Base-by-base conservation (phyloP, 164 flowering plant species). In the Dillenia turbinata region DNA sequence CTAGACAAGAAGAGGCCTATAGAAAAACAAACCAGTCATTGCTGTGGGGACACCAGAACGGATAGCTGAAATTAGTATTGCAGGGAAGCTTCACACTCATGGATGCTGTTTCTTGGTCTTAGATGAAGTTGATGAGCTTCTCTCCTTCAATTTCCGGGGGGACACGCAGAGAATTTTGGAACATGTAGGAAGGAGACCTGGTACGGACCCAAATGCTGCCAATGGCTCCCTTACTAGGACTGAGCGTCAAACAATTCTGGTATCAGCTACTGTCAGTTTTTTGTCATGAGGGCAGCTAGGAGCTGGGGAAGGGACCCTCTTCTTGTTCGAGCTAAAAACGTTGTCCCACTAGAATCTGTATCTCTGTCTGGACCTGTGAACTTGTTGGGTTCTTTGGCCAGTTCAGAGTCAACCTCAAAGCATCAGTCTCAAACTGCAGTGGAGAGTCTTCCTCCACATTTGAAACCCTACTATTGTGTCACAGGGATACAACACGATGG, bases 1-100 rank as follows among this genome's bases (percentile, higher is more conserved):
- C 92, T 15, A 81, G 97, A 69, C 96, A 94, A 72, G 99, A 94
- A 71, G 99, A 94, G 75, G 96, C 93, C 22, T 1, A 19, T 78
- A 68, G 79, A 94, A 94, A 78, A 91, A 94, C 69, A 94, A 91
- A 69, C 99, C 97, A 3, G 58, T 75, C 52, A 89, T 94, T 59
- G 90, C 91, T 61, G 97, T 94, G 17, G 99, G 99, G 43, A 94
- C 99, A 45, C 99, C 99, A 12, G 97, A 97, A 9, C 73, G 99
- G 59, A 83, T 94, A 63, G 96, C 99, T 11, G 94, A 91, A 75
- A 89, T 94, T 15, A 94, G 99, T 76, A 82, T 86, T 22, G 63
- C 96, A 9, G 99, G 99, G 59, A 91, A 81, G 80, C 92, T 94
- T 62, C 93, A 75, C 54, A 91, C 99, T 2, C 99, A 94, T 70